Evolutionary conservation across 495 filamentous ascomycete genomes (phyloP), one percentile per base, ranked within the genome.

Genomic region (Lindgomyces ingoldianus): DNA sequence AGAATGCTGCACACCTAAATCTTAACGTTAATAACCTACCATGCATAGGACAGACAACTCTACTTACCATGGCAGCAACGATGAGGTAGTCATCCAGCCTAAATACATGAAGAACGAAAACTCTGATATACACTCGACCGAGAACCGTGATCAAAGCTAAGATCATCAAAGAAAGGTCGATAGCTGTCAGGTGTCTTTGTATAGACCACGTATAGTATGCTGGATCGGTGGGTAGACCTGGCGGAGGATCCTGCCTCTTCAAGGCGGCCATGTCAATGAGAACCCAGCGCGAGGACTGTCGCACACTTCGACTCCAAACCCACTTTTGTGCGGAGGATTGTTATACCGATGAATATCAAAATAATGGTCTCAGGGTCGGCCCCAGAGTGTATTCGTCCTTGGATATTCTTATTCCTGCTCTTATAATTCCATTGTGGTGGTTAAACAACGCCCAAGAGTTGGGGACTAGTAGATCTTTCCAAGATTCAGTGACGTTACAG

Each of bases 81-180:
- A 74, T 74, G 26, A 69, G 46, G 22, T 49, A 67, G 59, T 74
- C 64, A 45, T 67, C 64, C 6, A 62, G 47, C 18, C 64, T 27
- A 22, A 61, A 67, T 8, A 62, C 39, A 10, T 36, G 25, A 14
- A 68, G 52, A 1, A 55, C 42, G 16, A 64, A 57, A 14, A 48
- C 27, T 24, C 65, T 22, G 26, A 68, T 55, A 47, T 63, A 68
- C 2, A 64, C 27, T 22, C 65, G 59, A 12, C 21, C 6, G 10
- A 62, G 29, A 21, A 67, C 64, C 9, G 57, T 39, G 4, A 62
- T 18, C 18, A 62, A 19, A n/a, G 57, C 64, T 41, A 67, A 1
- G 9, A 45, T 21, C 25, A 62, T 1, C 57, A 67, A 39, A 8
- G 57, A 49, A 25, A 55, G 21, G 16, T 47, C 36, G 22, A 67